Conservation (phyloP, 129 eudicot species). For the Sambucus nigra region DNA sequence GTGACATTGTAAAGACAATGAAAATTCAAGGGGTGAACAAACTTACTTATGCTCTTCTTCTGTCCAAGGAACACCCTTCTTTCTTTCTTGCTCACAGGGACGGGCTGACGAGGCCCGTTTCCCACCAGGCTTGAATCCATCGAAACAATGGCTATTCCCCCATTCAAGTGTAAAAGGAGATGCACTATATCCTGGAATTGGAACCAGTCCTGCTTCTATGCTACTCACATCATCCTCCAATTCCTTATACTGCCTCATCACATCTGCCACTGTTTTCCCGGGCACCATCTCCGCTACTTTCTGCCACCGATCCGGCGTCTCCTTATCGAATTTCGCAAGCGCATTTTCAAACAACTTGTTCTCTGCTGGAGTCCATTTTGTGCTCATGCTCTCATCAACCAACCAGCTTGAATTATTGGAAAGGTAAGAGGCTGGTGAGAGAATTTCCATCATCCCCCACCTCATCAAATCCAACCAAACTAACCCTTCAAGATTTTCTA, state of each 20-base stretch:
- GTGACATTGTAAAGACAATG: not conserved
- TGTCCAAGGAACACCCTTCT: constrained; percentile 98
- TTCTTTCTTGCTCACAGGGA: constrained; percentile 72
- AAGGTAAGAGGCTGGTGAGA: constrained; percentile 44
- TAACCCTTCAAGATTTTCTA: not conserved
- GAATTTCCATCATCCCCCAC: constrained; percentile 68
- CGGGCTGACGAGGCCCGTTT: constrained; percentile 37
- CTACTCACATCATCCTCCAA: constrained; percentile 72
- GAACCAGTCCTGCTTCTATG: constrained; percentile 69
- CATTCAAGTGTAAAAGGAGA: constrained; percentile 76
- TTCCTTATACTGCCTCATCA: constrained; percentile 61
- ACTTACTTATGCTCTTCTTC: constrained; percentile 97
- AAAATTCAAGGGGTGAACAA: constrained; percentile 19
- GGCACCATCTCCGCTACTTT: constrained; percentile 84
- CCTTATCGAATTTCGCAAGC: constrained; percentile 62
- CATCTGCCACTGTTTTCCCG: constrained; percentile 72
- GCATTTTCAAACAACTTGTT: constrained; percentile 89
- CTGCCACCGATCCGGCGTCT: constrained; percentile 82
- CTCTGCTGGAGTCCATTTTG: constrained; percentile 64
- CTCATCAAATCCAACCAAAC: constrained; percentile 22
- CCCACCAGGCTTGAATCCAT: constrained; percentile 42
- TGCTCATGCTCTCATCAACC: constrained; percentile 61
- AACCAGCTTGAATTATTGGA: constrained; percentile 59
- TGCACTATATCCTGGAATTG: constrained; percentile 47
- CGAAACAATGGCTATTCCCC: constrained; percentile 52